Base-by-base conservation (phyloP, 1,139 yeast species). In the Geotrichum armillariae region DNA sequence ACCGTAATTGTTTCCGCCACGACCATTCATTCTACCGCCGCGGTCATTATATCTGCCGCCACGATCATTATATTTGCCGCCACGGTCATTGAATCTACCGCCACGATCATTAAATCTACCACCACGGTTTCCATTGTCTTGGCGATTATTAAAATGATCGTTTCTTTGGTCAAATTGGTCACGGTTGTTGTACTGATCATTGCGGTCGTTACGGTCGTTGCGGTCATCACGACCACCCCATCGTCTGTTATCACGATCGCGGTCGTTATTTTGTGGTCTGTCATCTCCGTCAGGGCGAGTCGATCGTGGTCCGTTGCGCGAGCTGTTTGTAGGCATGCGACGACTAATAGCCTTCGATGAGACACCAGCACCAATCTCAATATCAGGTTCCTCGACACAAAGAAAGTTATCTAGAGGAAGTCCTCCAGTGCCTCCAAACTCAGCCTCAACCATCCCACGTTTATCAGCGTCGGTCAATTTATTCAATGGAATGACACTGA, bases 371-470 rank as follows among this genome's bases (percentile, higher is more conserved):
- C 98, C 98, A 49, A 93, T 87, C 66, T 90, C 96, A 61, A 93
- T 93, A 71, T 93, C 99, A 2, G 99, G 99, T 68, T 93, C 99
- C 67, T 93, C 99, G 64, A 93, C 81, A 23, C 85, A 89, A 66
- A 89, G 73, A 47, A 96, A 96, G 53, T 88, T 77, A 57, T 74
- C 81, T 56, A 93, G 70, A n/a, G 93, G 91, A 62, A 77, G 79
- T 18, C 96, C 97, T 46, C 94, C 95, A 46, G 97, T 87, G 60
- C 99, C 99, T 60, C 99, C 99, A 90, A 95, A 90, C 69, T 89
- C 93, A 6, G 98, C 97, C 56, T 77, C 75, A 23, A 83, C 86
- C 23, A 89, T 82, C 99, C 99, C 93, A 54, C 83, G 75, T 62
- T 77, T 82, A 68, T 93, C 99, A 18, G 97, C 96, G 52, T 93